phyloP scores from a whole-genome alignment of 805 yeast genomes.

The Yarrowia deformans region DNA sequence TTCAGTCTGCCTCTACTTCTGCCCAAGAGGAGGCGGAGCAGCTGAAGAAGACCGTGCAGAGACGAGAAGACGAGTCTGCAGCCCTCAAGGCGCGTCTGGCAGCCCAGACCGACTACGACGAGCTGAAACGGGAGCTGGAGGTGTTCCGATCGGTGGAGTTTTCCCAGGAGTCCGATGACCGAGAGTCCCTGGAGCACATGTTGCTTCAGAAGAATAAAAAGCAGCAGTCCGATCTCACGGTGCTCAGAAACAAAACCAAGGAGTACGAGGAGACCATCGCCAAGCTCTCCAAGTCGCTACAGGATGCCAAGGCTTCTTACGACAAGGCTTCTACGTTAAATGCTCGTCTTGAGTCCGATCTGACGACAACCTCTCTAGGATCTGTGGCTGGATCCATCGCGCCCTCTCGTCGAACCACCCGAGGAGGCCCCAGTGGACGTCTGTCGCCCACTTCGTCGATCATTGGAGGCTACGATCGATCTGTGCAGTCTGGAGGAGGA shows the following conservation, averaged over 20 bases:
- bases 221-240: conserved; percentile 72
- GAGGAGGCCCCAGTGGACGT: conserved; percentile 51
- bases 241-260: conserved; percentile 65
- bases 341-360: conserved; percentile 73
- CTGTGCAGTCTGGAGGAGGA: conserved; percentile 8
- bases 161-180: conserved; percentile 50
- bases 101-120: conserved; percentile 74
- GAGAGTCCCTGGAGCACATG: conserved; percentile 59
- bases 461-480: conserved; percentile 47
- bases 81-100: conserved; percentile 59
- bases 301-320: conserved; percentile 3
- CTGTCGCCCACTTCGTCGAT: conserved; percentile 52
- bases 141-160: conserved; percentile 78
- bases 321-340: conserved; percentile 53
- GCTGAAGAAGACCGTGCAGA: conserved; percentile 5
- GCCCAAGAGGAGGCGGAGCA: conserved; percentile 49
- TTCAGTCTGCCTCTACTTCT: conserved; percentile 44
- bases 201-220: conserved; percentile 74
- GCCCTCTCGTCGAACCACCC: conserved; percentile 45
- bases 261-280: conserved; percentile 55
- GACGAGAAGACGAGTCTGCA: conserved; percentile 55
- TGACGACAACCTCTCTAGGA: conserved; percentile 55
- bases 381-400: conserved; percentile 48
- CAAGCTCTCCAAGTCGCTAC: conserved; percentile 50
- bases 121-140: conserved; percentile 75